Percentiles rank a stretch among this genome's conserved stretches.
Conservation (phyloP, 2,329 filamentous ascomycete genomes). For the Pseudogymnoascus sp. region DNA sequence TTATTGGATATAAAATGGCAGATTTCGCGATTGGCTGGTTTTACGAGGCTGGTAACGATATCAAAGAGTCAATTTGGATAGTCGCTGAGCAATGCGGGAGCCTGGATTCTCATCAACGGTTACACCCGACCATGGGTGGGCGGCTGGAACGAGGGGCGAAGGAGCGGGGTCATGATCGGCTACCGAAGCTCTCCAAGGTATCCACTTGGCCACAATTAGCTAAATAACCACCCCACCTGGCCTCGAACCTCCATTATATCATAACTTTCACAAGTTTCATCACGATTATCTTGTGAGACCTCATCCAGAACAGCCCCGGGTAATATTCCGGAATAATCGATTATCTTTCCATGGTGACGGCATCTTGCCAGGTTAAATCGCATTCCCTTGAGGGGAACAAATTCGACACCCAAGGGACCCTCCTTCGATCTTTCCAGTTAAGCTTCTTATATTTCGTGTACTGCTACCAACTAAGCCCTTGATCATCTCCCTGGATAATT, state of each 20-base stretch:
- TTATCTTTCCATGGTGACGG: background rate
- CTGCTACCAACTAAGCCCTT: background rate
- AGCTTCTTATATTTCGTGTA: background rate
- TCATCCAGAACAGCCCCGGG: background rate
- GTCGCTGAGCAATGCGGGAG: background rate
- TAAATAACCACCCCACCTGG: background rate
- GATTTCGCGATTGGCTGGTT: too few relatives aligned
- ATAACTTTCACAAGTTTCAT: background rate
- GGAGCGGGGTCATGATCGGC: background rate
- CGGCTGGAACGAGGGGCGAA: background rate
- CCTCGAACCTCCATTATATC: background rate
- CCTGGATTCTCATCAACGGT: background rate
- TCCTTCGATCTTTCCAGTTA: background rate
- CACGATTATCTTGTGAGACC: background rate
- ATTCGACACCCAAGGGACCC: background rate
- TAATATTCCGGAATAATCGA: background rate
- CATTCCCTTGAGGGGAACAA: background rate
- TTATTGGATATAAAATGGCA: background rate
- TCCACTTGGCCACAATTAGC: background rate
- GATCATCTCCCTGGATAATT: background rate
- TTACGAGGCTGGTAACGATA: too few relatives aligned
- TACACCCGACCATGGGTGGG: background rate
- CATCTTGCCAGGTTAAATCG: background rate
- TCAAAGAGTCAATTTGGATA: background rate
- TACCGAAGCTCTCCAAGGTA: background rate